Evolutionary conservation across 352 stramenopile species (phyloP).

Genomic region (Globisporangium paroecandrum): DNA sequence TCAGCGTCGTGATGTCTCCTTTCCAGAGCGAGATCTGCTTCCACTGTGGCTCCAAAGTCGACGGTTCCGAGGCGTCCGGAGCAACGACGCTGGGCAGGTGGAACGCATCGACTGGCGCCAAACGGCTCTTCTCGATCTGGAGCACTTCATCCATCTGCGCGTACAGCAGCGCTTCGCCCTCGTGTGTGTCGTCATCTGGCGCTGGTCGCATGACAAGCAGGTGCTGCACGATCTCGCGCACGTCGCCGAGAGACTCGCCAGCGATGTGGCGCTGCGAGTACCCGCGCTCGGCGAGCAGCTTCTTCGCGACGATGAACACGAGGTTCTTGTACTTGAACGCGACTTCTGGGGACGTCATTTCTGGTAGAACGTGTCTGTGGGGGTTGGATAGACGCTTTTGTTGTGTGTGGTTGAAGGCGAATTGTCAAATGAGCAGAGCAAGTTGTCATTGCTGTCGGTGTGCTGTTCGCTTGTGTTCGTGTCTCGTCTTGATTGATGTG

Average conservation of each 20-base stretch:
- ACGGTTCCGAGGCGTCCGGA: not conserved
- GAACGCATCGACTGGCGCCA: slow-evolving; percentile 21
- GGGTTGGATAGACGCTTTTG: not conserved
- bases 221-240: slow-evolving; percentile 52
- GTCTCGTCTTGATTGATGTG: not conserved
- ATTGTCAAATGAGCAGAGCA: slow-evolving; percentile 4
- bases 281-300: slow-evolving; percentile 33
- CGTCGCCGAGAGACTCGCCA: slow-evolving; percentile 32
- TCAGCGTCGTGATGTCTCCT: slow-evolving; percentile 62
- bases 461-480: not conserved
- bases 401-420: not conserved
- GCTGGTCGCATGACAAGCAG: slow-evolving; percentile 39
- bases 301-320: slow-evolving; percentile 25
- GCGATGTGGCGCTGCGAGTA: slow-evolving; percentile 38
- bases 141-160: slow-evolving; percentile 13
- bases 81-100: slow-evolving; percentile 17
- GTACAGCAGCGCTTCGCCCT: slow-evolving; percentile 39
- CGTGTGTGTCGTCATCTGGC: slow-evolving; percentile 24
- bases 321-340: slow-evolving; percentile 29
- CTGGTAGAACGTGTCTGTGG: not conserved
- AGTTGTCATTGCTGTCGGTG: not conserved
- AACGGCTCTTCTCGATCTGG: slow-evolving; percentile 19
- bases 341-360: slow-evolving; percentile 11
- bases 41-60: slow-evolving; percentile 9
- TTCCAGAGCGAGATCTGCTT: slow-evolving; percentile 56